Conservation (phyloP, 257 asterid species). For the Ilex aquifolium region DNA sequence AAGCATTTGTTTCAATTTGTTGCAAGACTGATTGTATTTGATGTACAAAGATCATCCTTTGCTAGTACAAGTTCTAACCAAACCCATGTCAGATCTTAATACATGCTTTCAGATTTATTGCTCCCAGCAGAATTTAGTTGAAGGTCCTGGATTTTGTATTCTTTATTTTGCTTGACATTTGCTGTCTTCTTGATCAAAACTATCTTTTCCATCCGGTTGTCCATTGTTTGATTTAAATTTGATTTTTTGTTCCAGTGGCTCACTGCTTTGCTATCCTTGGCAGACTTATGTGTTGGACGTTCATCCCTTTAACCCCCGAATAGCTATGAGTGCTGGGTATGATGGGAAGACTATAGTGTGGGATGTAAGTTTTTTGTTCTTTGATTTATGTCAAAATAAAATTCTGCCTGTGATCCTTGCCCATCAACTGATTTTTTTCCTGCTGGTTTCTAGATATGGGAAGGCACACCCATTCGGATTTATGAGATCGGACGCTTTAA, state of each 20-base stretch:
- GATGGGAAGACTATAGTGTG: conserved; percentile 96
- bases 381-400: conserved; percentile 9
- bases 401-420: conserved; percentile 3
- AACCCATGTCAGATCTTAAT: too few species aligned
- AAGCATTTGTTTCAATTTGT: too few species aligned
- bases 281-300: conserved; percentile 98
- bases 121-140: too few species aligned
- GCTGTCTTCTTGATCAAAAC: background rate
- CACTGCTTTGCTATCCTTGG: conserved; percentile 15
- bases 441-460: conserved; percentile 74
- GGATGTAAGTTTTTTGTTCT: conserved; percentile 71
- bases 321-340: conserved; percentile 99
- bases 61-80: too few species aligned
- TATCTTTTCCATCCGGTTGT: too few species aligned
- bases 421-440: conserved; percentile 12
- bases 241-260: background rate
- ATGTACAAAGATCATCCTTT: too few species aligned
- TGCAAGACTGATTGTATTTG: too few species aligned
- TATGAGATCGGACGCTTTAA: conserved; percentile 84
- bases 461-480: conserved; percentile 76
- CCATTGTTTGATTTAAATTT: too few species aligned
- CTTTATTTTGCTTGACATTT: background rate
- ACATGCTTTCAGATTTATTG: too few species aligned
- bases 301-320: conserved; percentile 97
- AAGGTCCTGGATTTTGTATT: too few species aligned